Base-by-base conservation (phyloP, 768 basidiomycete genomes). In the Phylloporus sp. region DNA sequence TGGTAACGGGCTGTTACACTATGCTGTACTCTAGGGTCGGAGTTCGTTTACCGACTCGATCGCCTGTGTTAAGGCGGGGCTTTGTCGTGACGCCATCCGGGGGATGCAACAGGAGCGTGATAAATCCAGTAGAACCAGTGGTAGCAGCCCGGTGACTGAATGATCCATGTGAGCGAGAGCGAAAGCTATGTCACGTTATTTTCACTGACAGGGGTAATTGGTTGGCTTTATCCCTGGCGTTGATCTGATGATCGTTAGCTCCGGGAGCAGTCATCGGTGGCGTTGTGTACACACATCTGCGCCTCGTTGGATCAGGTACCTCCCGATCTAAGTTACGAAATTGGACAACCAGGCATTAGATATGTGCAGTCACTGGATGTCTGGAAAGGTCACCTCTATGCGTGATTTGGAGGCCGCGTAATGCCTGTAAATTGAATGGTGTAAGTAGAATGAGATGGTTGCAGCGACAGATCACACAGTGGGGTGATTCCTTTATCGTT, bases 371-470 rank as follows among this genome's bases (percentile, higher is more conserved):
- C 47, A 50, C 52, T 53, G 52, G 48, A 49, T 59, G 54, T 49
- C 38, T 62, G 59, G 59, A 56, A 66, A 57, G 23, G 29, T 45
- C 59, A 88, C 90, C 60, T 90, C 86, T 52, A 91, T 78, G 35
- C 82, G 86, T 46, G 90, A 85, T 65, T 93, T 94, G 24, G 91
- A 95, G 36, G 91, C 92, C 23, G 91, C 90, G 60, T 95, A 95
- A 67, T 94, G 90, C 57, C 91, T 95, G 46, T 42, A 31, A 35
- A 38, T 50, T 43, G 26, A 49, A 49, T 34, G 38, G 8, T 13
- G 14, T 61, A 29, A 63, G 24, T 6, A 40, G 26, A 17, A 5
- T 2, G 18, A 47, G 9, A 50, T 5, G 5, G 10, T 1, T 6
- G 22, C 27, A 9, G 18, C 2, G 8, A 3, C 2, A 38, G 20